phyloP scores from a whole-genome alignment of 768 basidiomycete species.

The Gloeostereum incarnatum region DNA sequence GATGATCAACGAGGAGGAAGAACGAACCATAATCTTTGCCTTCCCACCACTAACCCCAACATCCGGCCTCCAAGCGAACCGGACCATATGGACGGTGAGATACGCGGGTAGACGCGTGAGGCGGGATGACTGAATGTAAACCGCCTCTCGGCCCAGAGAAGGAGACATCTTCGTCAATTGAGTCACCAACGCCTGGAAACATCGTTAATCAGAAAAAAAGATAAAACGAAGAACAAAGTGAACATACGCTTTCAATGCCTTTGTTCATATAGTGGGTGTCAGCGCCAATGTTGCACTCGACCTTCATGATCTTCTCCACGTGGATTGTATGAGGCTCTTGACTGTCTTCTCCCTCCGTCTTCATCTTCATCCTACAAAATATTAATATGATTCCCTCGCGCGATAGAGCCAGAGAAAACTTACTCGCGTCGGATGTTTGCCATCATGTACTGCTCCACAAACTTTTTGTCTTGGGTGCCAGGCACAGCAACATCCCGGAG shows the following conservation, averaged over 20 bases:
- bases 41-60: slow-evolving; percentile 86
- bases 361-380: slow-evolving; percentile 53
- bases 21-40: slow-evolving; percentile 87
- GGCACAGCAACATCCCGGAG: slow-evolving; percentile 61
- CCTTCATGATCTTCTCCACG: slow-evolving; percentile 71
- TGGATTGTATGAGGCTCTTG: slow-evolving; percentile 60
- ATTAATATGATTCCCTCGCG: slow-evolving; percentile 2
- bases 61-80: slow-evolving; percentile 91
- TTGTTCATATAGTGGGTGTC: slow-evolving; percentile 83
- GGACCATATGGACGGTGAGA: slow-evolving; percentile 89
- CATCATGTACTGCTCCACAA: slow-evolving; percentile 75
- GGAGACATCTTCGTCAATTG: slow-evolving; percentile 82
- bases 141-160: slow-evolving; percentile 68
- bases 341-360: slow-evolving; percentile 75
- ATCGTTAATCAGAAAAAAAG: not conserved
- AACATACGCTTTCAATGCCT: slow-evolving; percentile 70
- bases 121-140: slow-evolving; percentile 74
- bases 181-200: slow-evolving; percentile 67
- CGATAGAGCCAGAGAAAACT: slow-evolving; percentile 8
- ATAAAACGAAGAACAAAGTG: not conserved
- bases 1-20: not conserved
- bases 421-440: slow-evolving; percentile 70
- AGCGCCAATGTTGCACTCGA: slow-evolving; percentile 87
- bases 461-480: slow-evolving; percentile 33
- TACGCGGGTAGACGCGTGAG: slow-evolving; percentile 79